Evolutionary conservation across 140 eudicot species (phyloP).

Genomic region (Cichorium intybus): DNA sequence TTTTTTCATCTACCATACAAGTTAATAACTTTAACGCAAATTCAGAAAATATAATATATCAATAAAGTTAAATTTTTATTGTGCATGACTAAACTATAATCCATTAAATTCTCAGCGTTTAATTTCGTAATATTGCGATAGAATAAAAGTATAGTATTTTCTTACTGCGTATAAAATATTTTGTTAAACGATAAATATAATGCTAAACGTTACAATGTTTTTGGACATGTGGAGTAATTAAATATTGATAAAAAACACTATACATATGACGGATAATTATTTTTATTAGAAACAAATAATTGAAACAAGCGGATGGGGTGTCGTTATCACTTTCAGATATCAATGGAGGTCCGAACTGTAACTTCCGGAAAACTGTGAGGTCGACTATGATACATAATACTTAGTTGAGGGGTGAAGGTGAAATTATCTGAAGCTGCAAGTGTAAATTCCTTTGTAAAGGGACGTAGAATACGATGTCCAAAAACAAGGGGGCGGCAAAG

Average conservation of each 20-base stretch:
- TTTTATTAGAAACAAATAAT: too few species aligned
- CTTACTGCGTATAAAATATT: too few species aligned
- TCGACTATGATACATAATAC: background rate
- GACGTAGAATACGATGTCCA: constrained; percentile 37
- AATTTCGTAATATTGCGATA: background rate
- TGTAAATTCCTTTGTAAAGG: background rate
- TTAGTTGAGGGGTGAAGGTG: constrained; percentile 6
- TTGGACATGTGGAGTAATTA: background rate
- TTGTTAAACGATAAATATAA: too few species aligned
- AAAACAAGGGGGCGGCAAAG: constrained; percentile 37
- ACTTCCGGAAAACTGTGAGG: background rate
- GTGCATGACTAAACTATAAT: background rate
- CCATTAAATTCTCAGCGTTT: background rate
- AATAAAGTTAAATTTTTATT: background rate
- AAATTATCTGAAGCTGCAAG: background rate
- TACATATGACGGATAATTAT: too few species aligned
- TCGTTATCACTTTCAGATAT: background rate
- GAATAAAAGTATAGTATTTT: too few species aligned
- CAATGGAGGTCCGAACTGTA: background rate
- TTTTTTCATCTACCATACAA: background rate
- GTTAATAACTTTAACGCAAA: background rate
- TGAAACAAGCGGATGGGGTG: background rate
- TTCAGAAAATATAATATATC: background rate
- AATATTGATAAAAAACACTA: too few species aligned
- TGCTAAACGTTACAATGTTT: background rate